Evolutionary conservation across 2,329 filamentous ascomycete genomes (phyloP).

Genomic region (Hypomyces rosellus): DNA sequence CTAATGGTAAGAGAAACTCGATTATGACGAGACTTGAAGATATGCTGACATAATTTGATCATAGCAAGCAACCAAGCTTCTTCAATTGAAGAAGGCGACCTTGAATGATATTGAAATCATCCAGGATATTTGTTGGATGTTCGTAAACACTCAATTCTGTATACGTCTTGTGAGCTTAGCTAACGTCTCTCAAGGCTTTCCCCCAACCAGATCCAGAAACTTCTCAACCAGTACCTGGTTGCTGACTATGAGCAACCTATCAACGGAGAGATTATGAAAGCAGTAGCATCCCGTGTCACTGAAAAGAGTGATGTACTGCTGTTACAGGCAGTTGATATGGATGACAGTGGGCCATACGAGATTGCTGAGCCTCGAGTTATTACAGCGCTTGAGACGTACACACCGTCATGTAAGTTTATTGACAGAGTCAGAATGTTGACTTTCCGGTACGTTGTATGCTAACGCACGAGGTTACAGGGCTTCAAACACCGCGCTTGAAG

Average conservation of each 20-base stretch:
- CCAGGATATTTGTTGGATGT: slow-evolving; percentile 99
- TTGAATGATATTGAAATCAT: slow-evolving; percentile 99
- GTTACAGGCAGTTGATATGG: slow-evolving; percentile 94
- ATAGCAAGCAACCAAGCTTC: slow-evolving; percentile 92
- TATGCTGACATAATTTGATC: slow-evolving; percentile 20
- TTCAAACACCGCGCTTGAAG: slow-evolving; percentile 93
- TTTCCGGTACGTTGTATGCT: slow-evolving; percentile 16
- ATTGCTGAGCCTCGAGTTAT: slow-evolving; percentile 96
- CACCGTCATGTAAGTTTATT: slow-evolving; percentile 74
- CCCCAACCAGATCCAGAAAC: slow-evolving; percentile 97
- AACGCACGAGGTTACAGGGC: slow-evolving; percentile 52
- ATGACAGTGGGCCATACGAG: slow-evolving; percentile 96
- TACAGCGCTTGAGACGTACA: slow-evolving; percentile 95
- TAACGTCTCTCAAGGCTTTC: slow-evolving; percentile 60
- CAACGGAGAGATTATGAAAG: slow-evolving; percentile 99
- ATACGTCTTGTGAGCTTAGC: not conserved
- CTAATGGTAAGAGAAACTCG: slow-evolving; percentile 62
- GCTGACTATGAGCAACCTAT: slow-evolving; percentile 99
- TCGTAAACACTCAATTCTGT: slow-evolving; percentile 35
- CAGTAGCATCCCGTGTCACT: slow-evolving; percentile 90
- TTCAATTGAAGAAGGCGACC: slow-evolving; percentile 98
- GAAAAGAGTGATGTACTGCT: slow-evolving; percentile 97
- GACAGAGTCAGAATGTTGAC: not conserved
- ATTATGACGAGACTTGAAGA: not conserved
- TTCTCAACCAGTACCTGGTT: slow-evolving; percentile 96